phyloP scores from a whole-genome alignment of 805 yeast genomes.

The Saturnispora zaruensis region DNA sequence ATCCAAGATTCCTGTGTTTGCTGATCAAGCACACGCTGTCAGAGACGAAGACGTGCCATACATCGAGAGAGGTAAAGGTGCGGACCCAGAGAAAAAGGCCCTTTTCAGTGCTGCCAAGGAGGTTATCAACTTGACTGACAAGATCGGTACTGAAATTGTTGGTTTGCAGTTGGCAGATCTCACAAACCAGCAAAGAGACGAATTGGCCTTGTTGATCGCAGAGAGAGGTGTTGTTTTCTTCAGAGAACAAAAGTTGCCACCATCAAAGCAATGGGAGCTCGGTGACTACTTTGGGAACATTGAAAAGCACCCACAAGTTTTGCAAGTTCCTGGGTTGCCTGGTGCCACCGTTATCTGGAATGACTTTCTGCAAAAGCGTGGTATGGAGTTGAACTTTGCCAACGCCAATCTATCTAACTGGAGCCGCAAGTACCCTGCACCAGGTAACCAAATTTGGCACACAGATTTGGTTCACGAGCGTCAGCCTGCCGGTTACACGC shows the following conservation, averaged over 20 bases:
- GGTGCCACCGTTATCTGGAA: constrained; percentile 38
- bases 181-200: constrained; percentile 36
- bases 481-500: constrained; percentile 50
- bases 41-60: constrained; percentile 29
- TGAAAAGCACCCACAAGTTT: constrained; percentile 32
- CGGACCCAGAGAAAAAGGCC: constrained; percentile 36
- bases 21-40: constrained; percentile 34
- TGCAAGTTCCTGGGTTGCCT: constrained; percentile 29
- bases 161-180: constrained; percentile 39
- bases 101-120: constrained; percentile 33
- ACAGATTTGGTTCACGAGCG: constrained; percentile 44
- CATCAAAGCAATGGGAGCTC: constrained; percentile 35
- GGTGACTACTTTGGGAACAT: constrained; percentile 40
- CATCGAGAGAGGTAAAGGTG: constrained; percentile 28
- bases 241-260: constrained; percentile 38
- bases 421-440: constrained; percentile 7
- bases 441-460: constrained; percentile 35
- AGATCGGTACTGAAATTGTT: constrained; percentile 41
- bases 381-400: constrained; percentile 16
- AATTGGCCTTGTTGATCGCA: constrained; percentile 38
- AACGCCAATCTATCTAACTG: constrained; percentile 16
- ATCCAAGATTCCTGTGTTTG: constrained; percentile 28
- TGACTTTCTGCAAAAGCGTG: constrained; percentile 26
- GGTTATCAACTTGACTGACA: constrained; percentile 36
- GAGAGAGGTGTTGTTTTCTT: constrained; percentile 46